Base-by-base conservation (phyloP, 768 basidiomycete species). In the Naganishia onofrii region DNA sequence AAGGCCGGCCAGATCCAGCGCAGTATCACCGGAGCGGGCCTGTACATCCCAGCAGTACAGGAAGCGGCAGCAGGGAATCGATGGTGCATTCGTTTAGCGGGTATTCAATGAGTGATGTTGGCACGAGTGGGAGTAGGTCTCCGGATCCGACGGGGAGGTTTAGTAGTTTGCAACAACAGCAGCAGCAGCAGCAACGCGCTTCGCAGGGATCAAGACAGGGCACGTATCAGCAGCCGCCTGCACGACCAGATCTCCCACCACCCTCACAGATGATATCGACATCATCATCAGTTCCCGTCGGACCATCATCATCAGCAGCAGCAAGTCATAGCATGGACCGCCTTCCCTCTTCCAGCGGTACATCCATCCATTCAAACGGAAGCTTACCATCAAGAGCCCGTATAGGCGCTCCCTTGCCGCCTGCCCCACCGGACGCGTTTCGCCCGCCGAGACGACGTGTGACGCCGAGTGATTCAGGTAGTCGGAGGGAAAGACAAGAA, bases 401-500 rank as follows among this genome's bases (percentile, higher is more conserved):
- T 3, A 36, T 42, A 17, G 64, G 57, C 7, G 69, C 46, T 5
- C 77, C 79, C 10, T 57, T 74, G n/a, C 72, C 78, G 31, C 78
- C 80, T 12, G 75, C 79, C 1, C 81, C 81, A 13, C 78, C 81
- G 17, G 81, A 82, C 56, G 81, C 81, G n/a, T 82, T 82, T 63
- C 71, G 79, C 12, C 81, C 81, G 0, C 76, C 79, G 29, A 66
- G 79, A 28, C 72, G 70, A 66, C 58, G 70, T 21, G 55, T 57
- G 57, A 54, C 70, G 38, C 67, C 74, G 68, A 52, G 70, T 52
- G 28, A 67, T 67, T 42, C 77, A 74, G 48, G n/a, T n/a, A 51
- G n/a, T 3, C 9, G 15, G 8, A 23, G 29, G 51, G 29, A 10
- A 52, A 36, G 34, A 12, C 34, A 36, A 36, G 34, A 36, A 36